phyloP scores from a whole-genome alignment of 1,139 yeast species.

The Kodamaea sp. region DNA sequence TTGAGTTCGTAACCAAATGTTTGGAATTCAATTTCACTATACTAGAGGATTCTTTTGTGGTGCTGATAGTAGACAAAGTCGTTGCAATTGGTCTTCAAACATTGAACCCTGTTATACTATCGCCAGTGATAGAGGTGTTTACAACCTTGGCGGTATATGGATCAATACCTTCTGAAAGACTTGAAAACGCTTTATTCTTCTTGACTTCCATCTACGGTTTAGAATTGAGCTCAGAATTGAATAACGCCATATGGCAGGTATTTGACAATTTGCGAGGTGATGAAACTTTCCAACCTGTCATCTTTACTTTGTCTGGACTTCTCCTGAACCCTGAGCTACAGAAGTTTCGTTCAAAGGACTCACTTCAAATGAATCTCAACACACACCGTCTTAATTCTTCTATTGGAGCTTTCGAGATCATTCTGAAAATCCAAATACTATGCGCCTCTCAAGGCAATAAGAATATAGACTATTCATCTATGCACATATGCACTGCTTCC shows the following conservation, averaged over 20 bases:
- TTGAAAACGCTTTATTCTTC: constrained; percentile 43
- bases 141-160: constrained; percentile 51
- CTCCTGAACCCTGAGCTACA: constrained; percentile 30
- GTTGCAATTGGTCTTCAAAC: constrained; percentile 47
- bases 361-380: constrained; percentile 3
- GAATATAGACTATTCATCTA: constrained; percentile 22
- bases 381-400: constrained; percentile 34
- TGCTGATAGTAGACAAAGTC: constrained; percentile 32
- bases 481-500: constrained; percentile 28
- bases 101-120: constrained; percentile 38
- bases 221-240: constrained; percentile 36
- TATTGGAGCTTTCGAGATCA: constrained; percentile 49
- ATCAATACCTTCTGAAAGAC: constrained; percentile 41
- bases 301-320: constrained; percentile 25
- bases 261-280: constrained; percentile 25
- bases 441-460: constrained; percentile 16
- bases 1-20: constrained; percentile 44
- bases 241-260: constrained; percentile 40
- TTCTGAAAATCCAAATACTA: constrained; percentile 23
- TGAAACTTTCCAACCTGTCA: constrained; percentile 21
- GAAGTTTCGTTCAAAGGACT: constrained; percentile 14
- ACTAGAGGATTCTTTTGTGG: constrained; percentile 43
- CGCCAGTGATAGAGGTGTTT: constrained; percentile 46
- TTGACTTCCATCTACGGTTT: constrained; percentile 55
- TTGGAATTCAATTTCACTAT: constrained; percentile 50